Conservation (phyloP, 441 rosid species). For the Populus hybrid region DNA sequence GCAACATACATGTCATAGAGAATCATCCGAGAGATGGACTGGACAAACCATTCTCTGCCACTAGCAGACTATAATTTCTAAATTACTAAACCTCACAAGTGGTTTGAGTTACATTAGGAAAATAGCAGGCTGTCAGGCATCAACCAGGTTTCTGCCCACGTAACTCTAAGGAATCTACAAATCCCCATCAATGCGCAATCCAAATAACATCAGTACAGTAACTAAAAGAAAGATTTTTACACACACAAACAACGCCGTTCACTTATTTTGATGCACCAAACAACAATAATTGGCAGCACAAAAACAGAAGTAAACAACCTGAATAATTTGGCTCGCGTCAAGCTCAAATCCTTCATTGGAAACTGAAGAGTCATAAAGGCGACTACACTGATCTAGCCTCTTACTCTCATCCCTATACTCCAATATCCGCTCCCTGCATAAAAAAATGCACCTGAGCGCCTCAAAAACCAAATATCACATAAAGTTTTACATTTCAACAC, state of each 20-base stretch:
- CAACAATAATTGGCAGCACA: neutral
- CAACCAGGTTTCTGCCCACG: neutral
- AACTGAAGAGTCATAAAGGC: constrained; percentile 94
- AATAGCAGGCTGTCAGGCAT: neutral
- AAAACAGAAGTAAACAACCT: constrained; percentile 43
- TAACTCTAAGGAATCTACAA: neutral
- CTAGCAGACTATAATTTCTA: neutral
- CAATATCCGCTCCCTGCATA: constrained; percentile 71
- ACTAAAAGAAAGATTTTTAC: neutral
- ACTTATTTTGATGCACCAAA: neutral
- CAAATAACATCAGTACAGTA: neutral
- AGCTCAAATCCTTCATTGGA: constrained; percentile 83
- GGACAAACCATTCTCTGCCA: neutral
- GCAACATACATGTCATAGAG: neutral
- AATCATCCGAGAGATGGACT: neutral
- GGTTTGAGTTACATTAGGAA: neutral
- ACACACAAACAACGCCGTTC: neutral
- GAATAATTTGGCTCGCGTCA: constrained; percentile 87
- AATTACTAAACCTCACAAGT: neutral
- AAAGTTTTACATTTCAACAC: no score
- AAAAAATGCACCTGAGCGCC: constrained; percentile 10
- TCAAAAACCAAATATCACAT: constrained; percentile 17
- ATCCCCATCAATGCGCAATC: neutral
- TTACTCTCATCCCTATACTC: constrained; percentile 89
- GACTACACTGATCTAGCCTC: constrained; percentile 84